Conservation (phyloP, 306 rosid genomes). For the Corylus americana region DNA sequence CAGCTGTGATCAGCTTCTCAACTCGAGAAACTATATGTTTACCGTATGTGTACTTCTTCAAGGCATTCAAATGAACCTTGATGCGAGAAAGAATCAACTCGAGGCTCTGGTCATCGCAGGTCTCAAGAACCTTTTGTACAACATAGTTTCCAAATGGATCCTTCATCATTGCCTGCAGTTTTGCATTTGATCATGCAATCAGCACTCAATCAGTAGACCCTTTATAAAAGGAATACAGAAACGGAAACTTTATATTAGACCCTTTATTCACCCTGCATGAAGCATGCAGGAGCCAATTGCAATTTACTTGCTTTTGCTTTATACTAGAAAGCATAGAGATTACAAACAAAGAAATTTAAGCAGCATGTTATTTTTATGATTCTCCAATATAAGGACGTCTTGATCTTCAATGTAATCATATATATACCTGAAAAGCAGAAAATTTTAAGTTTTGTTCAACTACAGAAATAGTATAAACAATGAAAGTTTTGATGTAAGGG, state of each 20-base stretch:
- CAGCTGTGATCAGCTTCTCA: conserved; percentile 91
- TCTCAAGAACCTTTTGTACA: conserved; percentile 95
- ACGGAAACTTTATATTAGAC: background rate
- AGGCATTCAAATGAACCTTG: conserved; percentile 86
- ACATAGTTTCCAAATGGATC: conserved; percentile 97
- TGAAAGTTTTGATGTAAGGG: background rate
- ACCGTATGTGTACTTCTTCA: conserved; percentile 89
- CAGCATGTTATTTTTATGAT: background rate
- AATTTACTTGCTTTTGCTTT: background rate
- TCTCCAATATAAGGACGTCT: background rate
- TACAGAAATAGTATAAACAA: background rate
- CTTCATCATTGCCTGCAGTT: conserved; percentile 92
- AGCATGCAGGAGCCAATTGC: background rate
- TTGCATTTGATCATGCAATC: conserved; percentile 28
- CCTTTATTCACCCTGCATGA: background rate
- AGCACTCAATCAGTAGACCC: background rate
- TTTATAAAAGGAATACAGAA: background rate
- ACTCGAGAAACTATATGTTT: conserved; percentile 95
- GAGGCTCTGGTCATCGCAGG: conserved; percentile 84
- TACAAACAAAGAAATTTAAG: background rate
- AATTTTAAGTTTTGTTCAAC: background rate
- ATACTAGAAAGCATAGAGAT: background rate
- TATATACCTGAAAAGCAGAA: background rate
- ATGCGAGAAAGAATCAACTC: conserved; percentile 89
- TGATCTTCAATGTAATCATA: background rate